A percentile compares a stretch with the other conserved stretches of the same genome.
These are phyloP conservation scores for Dictyostelium citrinum DNA, from an alignment of 78 protist genomes.

Conservation along the genomic window DNA sequence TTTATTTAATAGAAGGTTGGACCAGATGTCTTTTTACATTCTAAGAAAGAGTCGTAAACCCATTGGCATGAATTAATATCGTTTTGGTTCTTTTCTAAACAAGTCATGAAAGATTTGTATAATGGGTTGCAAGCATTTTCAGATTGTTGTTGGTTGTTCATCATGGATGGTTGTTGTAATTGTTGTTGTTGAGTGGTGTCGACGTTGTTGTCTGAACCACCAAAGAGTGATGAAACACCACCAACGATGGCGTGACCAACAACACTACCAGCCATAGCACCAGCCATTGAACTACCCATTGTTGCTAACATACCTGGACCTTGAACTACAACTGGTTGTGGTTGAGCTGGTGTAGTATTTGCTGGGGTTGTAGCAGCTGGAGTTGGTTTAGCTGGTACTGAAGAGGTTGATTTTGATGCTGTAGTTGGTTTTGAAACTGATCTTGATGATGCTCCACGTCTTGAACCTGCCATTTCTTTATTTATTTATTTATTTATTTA, in stretches of 20 bases:
- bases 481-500: not conserved
- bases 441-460: conserved; percentile 68
- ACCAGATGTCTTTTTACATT: conserved; percentile 6
- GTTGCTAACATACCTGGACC: conserved; percentile 78
- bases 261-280: conserved; percentile 67
- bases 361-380: conserved; percentile 12
- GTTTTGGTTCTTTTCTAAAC: conserved; percentile 70
- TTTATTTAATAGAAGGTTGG: not conserved
- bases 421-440: not conserved
- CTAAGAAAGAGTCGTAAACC: conserved; percentile 66
- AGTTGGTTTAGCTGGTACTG: conserved; percentile 32
- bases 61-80: conserved; percentile 57
- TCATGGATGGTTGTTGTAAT: conserved; percentile 11
- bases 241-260: conserved; percentile 66
- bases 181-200: conserved; percentile 11
- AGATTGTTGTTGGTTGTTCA: not conserved
- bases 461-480: conserved; percentile 53
- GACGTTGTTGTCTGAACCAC: conserved; percentile 1
- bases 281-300: conserved; percentile 58
- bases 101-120: conserved; percentile 66
- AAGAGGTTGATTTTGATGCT: conserved; percentile 13
- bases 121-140: conserved; percentile 28
- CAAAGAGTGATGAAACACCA: conserved; percentile 45
- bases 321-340: conserved; percentile 65
- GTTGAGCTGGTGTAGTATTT: not conserved